Base-by-base conservation (phyloP, 2,329 filamentous ascomycete genomes). In the Gaeumannomyces tritici region DNA sequence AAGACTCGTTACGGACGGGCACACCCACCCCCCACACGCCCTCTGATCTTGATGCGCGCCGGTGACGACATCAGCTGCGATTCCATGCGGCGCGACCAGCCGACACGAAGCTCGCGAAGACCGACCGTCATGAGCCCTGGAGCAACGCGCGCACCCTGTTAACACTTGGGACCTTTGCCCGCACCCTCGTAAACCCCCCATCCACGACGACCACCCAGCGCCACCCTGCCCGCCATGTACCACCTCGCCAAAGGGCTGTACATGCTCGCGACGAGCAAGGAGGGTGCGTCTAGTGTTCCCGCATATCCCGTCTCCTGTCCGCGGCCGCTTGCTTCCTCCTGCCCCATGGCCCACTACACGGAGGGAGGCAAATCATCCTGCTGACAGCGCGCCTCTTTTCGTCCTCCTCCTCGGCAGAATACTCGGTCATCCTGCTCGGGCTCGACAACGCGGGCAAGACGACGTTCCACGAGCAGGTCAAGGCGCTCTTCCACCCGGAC, bases 401-500 rank as follows among this genome's bases (percentile, higher is more conserved):
- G n/a, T n/a, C n/a, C n/a, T n/a, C n/a, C n/a, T n/a, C n/a, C n/a
- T n/a, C n/a, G n/a, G 58, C 71, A 95, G 93, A 98, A 80, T 98
- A 97, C 81, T 97, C 93, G 27, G 91, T 97, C 71, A 91, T 98
- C 72, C 89, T 98, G 68, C 90, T 98, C 70, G 95, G 95, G 66
- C 90, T 98, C 72, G 95, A 98, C 81, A 98, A 98, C 74, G 95
- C 95, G 65, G 95, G 95, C 75, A 98, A 98, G 81, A 98, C 95
- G 55, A 98, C 95, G 29, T 93, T 98, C 73, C 92, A 97, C 76
- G 91, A 96, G 73, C 93, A 97, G 75, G 91, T 98, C 75, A 97
- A 96, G 78, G 85, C 91, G 62, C 83, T 96, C 72, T 96, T 91
- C 81, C 82, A 87, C 66, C 81, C 86, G 57, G 83, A 79, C 61